phyloP scores from a whole-genome alignment of 495 filamentous ascomycete genomes.

The Daldinia loculata region DNA sequence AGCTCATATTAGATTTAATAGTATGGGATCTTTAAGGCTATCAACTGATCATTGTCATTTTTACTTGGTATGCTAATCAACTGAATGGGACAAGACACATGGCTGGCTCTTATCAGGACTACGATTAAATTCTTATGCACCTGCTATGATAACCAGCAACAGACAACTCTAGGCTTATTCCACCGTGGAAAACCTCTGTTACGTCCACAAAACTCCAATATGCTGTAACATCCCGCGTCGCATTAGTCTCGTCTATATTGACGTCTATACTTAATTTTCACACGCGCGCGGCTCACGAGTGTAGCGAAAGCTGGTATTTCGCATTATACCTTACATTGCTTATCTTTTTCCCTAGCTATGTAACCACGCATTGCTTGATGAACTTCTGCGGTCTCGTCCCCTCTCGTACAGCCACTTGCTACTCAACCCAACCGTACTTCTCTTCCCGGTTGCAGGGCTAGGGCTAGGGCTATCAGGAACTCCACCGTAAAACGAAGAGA shows the following conservation, averaged over 20 bases:
- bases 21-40: not conserved
- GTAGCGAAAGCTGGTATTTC: not conserved
- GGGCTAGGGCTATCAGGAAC: conserved; percentile 60
- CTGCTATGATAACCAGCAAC: not conserved
- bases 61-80: not conserved
- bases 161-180: not conserved
- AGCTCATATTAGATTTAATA: not conserved
- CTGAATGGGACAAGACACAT: not conserved
- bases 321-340: not conserved
- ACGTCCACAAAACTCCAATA: not conserved
- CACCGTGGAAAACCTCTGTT: not conserved
- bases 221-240: not conserved
- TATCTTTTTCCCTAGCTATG: conserved; percentile 24
- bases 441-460: conserved; percentile 71
- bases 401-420: conserved; percentile 95
- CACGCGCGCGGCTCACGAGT: not conserved
- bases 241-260: not conserved
- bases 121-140: not conserved
- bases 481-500: conserved; percentile 53
- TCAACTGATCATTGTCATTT: not conserved
- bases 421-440: conserved; percentile 76
- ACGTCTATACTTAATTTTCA: not conserved
- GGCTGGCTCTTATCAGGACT: not conserved
- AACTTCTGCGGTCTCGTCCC: conserved; percentile 53
- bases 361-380: conserved; percentile 51